A percentile compares a stretch with the other conserved stretches of the same genome.
Conservation (phyloP, 345 rosid genomes). For the Zanthoxylum bungeanum region DNA sequence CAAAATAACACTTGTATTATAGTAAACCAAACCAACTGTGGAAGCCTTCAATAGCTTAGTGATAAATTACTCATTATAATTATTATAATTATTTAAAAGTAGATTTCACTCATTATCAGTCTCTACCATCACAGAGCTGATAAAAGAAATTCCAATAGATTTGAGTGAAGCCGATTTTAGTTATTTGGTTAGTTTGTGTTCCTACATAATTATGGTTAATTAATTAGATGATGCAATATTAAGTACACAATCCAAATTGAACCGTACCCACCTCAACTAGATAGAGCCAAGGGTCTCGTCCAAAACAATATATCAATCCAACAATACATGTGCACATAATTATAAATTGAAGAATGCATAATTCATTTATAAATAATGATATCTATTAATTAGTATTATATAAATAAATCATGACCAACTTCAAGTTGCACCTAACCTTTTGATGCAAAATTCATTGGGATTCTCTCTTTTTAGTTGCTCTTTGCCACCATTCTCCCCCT, state of each 20-base stretch:
- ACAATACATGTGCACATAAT: background rate
- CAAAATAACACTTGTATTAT: no score
- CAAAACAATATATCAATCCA: background rate
- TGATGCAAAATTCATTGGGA: background rate
- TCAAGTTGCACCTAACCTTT: background rate
- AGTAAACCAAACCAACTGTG: no score
- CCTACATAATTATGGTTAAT: no score
- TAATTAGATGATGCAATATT: no score
- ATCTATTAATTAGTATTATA: background rate
- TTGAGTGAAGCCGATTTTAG: no score
- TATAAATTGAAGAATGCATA: background rate
- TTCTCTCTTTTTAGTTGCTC: background rate
- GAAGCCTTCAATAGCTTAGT: no score
- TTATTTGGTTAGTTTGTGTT: no score
- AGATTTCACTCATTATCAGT: no score
- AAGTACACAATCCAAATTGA: background rate
- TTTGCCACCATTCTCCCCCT: background rate
- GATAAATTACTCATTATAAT: no score
- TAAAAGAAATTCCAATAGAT: no score
- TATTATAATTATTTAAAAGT: no score
- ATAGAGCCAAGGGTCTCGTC: background rate
- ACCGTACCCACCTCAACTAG: background rate
- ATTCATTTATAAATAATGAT: background rate
- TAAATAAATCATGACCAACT: background rate
- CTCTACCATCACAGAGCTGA: no score